Evolutionary conservation across 2,329 filamentous ascomycete genomes (phyloP), one percentile per base, ranked within the genome.

Genomic region (Cordyceps cicadae): DNA sequence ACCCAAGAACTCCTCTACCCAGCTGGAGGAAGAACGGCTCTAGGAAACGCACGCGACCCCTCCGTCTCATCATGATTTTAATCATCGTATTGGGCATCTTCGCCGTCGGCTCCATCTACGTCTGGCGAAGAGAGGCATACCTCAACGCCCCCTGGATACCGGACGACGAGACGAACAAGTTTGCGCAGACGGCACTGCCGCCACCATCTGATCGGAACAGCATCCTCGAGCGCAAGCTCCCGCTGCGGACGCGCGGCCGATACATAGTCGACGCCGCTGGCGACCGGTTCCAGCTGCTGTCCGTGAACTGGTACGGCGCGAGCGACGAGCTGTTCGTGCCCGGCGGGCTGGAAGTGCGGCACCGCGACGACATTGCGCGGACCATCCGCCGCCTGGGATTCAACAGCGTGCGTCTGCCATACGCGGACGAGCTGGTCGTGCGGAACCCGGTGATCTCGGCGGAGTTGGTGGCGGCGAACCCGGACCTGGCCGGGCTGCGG

Each of bases 251-350:
- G 1, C 71, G 72, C 32, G 86, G 86, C 6, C 79, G 86, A 49
- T 69, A 87, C 64, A 78, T 89, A 32, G 77, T 88, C 58, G 86
- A 88, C 71, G 72, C 77, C 9, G 67, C 74, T 1, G 82, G 80
- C 45, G 76, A 78, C 34, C 79, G 84, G 34, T 83, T 85, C 71
- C 86, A 85, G 73, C 76, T 89, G 8, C 74, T 82, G 19, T 85
- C 82, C 21, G 76, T 88, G 67, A 89, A 89, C 72, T 89, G 86
- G 86, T 89, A 89, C 69, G 86, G 87, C 39, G 86, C 81, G 3
- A 87, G 84, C 68, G 86, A 89, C 67, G 81, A 87, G 73, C 76
- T 83, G 59, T 87, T 86, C 66, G 79, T 88, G 12, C 79, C 83
- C 0, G 83, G 84, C 41, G 86, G 86, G 0, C 76, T 89, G 45